Evolutionary conservation across 2,329 filamentous ascomycete genomes (phyloP), one percentile per base, ranked within the genome.

Genomic region (Monilinia laxa): DNA sequence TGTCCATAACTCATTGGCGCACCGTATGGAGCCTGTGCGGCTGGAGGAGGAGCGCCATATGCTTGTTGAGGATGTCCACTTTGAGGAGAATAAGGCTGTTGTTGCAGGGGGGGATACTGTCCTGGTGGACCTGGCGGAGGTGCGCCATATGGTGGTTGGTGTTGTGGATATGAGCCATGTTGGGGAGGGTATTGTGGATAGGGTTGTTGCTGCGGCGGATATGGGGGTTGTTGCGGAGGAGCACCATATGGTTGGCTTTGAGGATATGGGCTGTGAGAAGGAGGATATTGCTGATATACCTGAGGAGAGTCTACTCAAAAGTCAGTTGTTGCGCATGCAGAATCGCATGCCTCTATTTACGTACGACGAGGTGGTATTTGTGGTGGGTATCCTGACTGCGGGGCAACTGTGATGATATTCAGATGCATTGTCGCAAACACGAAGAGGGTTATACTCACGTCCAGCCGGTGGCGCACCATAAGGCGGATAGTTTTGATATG

Each of bases 111-210:
- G 64, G 35, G 67, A 28, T 64, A 69, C 4, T 54, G 53, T 20
- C 28, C 56, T 12, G 20, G 57, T 4, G 67, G 66, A 42, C 63
- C 77, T 60, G 78, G 28, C n/a, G 35, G 54, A 25, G 59, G 65
- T 40, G 52, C 67, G 79, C 74, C 14, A 49, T 64, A 79, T 82
- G 81, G 87, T 69, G 81, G 87, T 69, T n/a, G 64, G 85, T 67
- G 81, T 74, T 47, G 81, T 79, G 1, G 87, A 35, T 51, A 59
- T 28, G 35, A 35, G 23, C 49, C 31, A 18, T 68, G 57, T 16
- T 67, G 65, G 31, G 66, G 66, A 20, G 68, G 64, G 35, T 65
- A 68, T 7, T 54, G 64, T 54, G 54, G 64, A 35, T 18, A 55
- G 7, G 54, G 52, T 25, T 47, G 66, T 54, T 69, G 68, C 18